A percentile compares a stretch with the other conserved stretches of the same genome.
These are phyloP conservation scores for Mucor velutinosus DNA, from an alignment of 371 early-diverging fungal species.

Conservation along the genomic window DNA sequence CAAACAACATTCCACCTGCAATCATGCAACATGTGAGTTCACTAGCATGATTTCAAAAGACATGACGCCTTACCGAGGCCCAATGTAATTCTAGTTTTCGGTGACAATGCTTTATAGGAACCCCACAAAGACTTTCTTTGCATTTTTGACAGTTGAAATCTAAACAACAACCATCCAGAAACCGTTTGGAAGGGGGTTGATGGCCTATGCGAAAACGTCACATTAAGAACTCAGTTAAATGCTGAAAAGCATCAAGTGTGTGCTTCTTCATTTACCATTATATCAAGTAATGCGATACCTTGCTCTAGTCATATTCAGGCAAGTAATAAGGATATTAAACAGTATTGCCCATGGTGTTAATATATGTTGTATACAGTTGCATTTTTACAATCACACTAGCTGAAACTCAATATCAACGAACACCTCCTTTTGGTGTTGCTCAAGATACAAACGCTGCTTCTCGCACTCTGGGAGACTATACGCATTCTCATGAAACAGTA, in stretches of 20 bases:
- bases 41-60: background rate
- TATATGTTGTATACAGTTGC: background rate
- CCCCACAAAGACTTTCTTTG: conserved; percentile 56
- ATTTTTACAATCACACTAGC: conserved; percentile 6
- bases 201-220: background rate
- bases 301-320: background rate
- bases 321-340: background rate
- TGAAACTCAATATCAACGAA: conserved; percentile 17
- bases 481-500: conserved; percentile 48
- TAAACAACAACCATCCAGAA: conserved; percentile 5
- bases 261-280: background rate
- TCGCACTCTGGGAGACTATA: conserved; percentile 42
- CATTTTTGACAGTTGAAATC: conserved; percentile 25
- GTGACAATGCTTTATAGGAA: conserved; percentile 45
- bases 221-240: conserved; percentile 4
- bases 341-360: background rate
- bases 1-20: conserved; percentile 54
- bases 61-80: conserved; percentile 40
- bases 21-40: background rate
- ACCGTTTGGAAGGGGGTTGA: background rate
- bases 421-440: conserved; percentile 27
- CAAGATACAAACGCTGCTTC: background rate
- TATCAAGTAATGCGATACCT: background rate
- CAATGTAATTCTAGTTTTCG: conserved; percentile 41
- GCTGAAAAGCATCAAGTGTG: background rate